Base-by-base conservation (phyloP, 805 yeast species). In the Hanseniaspora singularis region DNA sequence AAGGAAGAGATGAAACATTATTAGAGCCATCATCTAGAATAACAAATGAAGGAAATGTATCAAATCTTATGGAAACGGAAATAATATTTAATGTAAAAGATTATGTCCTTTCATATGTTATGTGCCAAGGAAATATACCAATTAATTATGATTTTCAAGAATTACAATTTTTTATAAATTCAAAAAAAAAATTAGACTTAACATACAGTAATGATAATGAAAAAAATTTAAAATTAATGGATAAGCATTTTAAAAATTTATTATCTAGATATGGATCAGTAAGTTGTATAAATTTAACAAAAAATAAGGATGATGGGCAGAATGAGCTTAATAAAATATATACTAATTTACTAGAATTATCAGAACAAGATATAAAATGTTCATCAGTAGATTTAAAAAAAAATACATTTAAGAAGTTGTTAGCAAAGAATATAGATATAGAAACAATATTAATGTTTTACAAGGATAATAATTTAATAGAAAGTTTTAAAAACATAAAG, bases 41-140 rank as follows among this genome's bases (percentile, higher is more conserved):
- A 20, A 96, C 87, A 61, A 95, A 84, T 55, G 81, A 82, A 51
- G 98, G 98, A 1, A 73, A 82, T 57, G 95, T 88, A 22, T 88
- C 97, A 37, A 87, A 85, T 60, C 86, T 79, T 57, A 84, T 86
- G 27, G 96, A 87, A 57, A 82, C 96, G 0, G 99, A 92, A 57
- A 70, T 86, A 16, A 77, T 92, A 18, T 70, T 79, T 49, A 72
- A 77, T 57, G 66, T 69, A 36, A 64, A 66, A 38, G 52, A 52
- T 4, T 60, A 72, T 64, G 63, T 69, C 64, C 81, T 79, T 55
- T 77, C 96, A 1, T 89, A 81, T 61, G 73, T 81, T 0, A 95
- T 87, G 63, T 72, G 88, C 2, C 68, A 95, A 53, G 98, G 97
- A 3, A 83, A 94, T 24, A 88, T 88, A 1, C 98, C 99, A 0